Evolutionary conservation across 768 basidiomycete genomes (phyloP).

Genomic region (Suillus luteus): DNA sequence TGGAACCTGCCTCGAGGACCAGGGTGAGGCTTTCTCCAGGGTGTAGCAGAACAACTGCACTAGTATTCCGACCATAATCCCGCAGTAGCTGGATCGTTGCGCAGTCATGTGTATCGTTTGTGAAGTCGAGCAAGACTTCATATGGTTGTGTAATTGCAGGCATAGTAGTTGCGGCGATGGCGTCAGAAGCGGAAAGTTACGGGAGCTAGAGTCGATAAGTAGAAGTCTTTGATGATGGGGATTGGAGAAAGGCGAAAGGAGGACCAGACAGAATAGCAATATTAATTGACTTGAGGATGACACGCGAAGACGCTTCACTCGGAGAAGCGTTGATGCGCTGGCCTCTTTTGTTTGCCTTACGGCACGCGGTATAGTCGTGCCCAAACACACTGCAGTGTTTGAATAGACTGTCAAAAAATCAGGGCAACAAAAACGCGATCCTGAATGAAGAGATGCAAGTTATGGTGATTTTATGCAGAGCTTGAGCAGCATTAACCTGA

Average conservation of each 20-base stretch:
- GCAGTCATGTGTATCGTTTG: conserved; percentile 66
- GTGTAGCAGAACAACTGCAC: conserved; percentile 56
- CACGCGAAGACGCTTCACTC: conserved; percentile 26
- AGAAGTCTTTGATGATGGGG: conserved; percentile 11
- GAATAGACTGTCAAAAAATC: conserved; percentile 19
- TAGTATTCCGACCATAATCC: conserved; percentile 60
- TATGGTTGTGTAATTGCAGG: conserved; percentile 59
- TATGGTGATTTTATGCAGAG: conserved; percentile 15
- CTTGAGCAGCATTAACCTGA: conserved; percentile 13
- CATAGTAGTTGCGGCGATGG: conserved; percentile 40
- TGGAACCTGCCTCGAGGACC: conserved; percentile 66
- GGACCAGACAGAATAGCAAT: conserved; percentile 13
- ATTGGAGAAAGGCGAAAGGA: conserved; percentile 19
- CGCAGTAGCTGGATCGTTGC: conserved; percentile 65
- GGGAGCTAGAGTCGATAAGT: conserved; percentile 32
- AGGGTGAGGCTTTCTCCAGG: conserved; percentile 67
- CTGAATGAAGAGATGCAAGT: conserved; percentile 8
- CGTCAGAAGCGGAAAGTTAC: conserved; percentile 28
- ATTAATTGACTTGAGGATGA: conserved; percentile 16
- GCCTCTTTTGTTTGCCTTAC: conserved; percentile 37
- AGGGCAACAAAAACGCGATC: conserved; percentile 20
- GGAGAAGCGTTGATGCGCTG: conserved; percentile 16
- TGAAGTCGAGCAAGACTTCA: conserved; percentile 68
- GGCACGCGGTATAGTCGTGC: conserved; percentile 31
- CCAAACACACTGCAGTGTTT: conserved; percentile 12